These are phyloP conservation scores for Lactarius indigo DNA, from an alignment of 768 basidiomycete genomes.

Conservation along the genomic window DNA sequence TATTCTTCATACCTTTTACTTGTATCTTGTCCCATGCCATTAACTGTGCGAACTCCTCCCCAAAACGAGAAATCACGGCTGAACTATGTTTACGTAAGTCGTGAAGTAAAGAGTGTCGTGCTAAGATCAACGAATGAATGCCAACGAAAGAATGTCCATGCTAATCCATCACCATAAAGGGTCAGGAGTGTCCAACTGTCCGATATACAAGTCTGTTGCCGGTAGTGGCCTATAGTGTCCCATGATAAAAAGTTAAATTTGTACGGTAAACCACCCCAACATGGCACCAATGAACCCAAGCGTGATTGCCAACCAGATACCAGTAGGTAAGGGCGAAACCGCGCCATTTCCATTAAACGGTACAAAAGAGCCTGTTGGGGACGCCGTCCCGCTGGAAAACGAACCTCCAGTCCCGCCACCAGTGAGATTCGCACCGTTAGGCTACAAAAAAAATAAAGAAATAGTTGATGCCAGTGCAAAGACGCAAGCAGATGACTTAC, in stretches of 20 bases:
- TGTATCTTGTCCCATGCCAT: conserved; percentile 14
- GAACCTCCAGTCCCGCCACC: conserved; percentile 62
- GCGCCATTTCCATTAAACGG: conserved; percentile 25
- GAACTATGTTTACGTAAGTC: background rate
- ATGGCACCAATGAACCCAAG: conserved; percentile 13
- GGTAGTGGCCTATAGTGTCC: background rate
- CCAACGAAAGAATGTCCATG: background rate
- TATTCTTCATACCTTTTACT: conserved; percentile 2
- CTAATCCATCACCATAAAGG: background rate
- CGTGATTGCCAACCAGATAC: conserved; percentile 11
- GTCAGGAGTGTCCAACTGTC: background rate
- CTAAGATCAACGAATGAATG: background rate
- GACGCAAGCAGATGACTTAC: conserved; percentile 37
- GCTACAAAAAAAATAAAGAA: conserved; percentile 34
- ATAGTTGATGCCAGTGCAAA: conserved; percentile 7
- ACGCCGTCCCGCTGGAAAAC: conserved; percentile 27
- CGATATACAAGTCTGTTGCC: background rate
- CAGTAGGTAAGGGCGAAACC: conserved; percentile 7
- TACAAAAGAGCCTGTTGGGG: conserved; percentile 13
- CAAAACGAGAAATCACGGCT: background rate
- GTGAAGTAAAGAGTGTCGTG: background rate
- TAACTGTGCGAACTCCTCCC: conserved; percentile 1
- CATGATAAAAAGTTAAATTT: background rate
- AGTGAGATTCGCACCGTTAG: conserved; percentile 68
- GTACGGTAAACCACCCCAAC: conserved; percentile 1